Percentiles rank a stretch among this genome's conserved stretches.
These are phyloP conservation scores for Rhizoclosmatium sp. DNA, from an alignment of 192 early-diverging fungal species.

Conservation along the genomic window DNA sequence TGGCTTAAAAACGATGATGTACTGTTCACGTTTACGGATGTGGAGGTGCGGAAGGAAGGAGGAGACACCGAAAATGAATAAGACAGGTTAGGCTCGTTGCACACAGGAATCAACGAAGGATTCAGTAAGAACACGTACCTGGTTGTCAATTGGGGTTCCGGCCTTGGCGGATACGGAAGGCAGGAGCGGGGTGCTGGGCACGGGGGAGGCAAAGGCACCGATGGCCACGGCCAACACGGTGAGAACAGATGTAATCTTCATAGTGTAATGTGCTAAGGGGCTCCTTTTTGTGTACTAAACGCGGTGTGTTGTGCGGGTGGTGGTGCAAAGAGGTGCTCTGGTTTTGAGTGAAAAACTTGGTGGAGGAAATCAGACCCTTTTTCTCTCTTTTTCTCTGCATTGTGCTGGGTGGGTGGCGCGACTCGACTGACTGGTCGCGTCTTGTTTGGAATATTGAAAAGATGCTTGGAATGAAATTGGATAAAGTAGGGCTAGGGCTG, in stretches of 20 bases:
- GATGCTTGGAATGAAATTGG: too few species aligned
- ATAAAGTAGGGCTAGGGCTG: too few species aligned
- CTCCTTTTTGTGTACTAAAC: too few species aligned
- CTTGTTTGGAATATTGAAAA: too few species aligned
- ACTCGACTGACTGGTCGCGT: too few species aligned
- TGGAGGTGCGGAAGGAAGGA: not conserved
- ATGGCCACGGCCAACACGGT: constrained; percentile 2
- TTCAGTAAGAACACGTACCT: constrained; percentile 6
- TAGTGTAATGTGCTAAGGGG: not conserved
- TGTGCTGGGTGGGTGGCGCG: too few species aligned
- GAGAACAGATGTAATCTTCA: constrained; percentile 1
- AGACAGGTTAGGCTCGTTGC: not conserved
- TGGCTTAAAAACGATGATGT: constrained; percentile 45
- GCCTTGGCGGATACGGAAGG: not conserved
- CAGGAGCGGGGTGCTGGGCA: constrained; percentile 14
- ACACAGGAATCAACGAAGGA: not conserved
- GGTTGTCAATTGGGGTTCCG: constrained; percentile 39
- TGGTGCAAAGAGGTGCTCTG: too few species aligned
- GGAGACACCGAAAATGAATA: not conserved
- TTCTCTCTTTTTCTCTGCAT: too few species aligned
- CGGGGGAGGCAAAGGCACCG: constrained; percentile 13
- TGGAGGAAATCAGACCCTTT: too few species aligned
- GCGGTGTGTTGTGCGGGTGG: too few species aligned
- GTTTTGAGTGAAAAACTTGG: too few species aligned
- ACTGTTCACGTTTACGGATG: not conserved